Conservation (phyloP, 352 stramenopile species). For the Blastocystis sp. region DNA sequence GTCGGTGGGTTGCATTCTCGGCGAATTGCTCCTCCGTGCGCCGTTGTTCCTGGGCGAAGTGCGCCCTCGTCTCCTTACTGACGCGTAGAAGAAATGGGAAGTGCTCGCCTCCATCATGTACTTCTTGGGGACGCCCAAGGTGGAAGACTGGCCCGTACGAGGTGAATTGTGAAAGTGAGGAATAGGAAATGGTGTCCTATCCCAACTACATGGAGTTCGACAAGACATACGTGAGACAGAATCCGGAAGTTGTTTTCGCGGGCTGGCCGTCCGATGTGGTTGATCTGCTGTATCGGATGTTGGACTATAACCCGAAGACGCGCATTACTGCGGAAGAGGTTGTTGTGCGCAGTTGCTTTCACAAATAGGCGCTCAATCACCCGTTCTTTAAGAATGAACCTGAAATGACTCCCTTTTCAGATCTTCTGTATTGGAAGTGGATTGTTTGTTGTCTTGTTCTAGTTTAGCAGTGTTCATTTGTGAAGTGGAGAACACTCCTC, state of each 20-base stretch:
- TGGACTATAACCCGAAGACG: constrained; percentile 62
- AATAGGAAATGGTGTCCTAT: constrained; percentile 54
- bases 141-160: constrained; percentile 32
- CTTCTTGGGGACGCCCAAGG: constrained; percentile 33
- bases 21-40: constrained; percentile 83
- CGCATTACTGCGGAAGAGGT: constrained; percentile 54
- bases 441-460: too few relatives aligned
- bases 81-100: constrained; percentile 31
- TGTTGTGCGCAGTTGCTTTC: background rate
- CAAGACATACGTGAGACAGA: constrained; percentile 36
- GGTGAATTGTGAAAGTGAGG: background rate
- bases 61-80: background rate
- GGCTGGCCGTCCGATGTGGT: constrained; percentile 12
- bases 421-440: constrained; percentile 33
- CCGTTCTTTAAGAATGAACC: constrained; percentile 62
- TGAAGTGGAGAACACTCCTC: too few relatives aligned
- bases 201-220: constrained; percentile 58
- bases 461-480: too few relatives aligned
- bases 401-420: constrained; percentile 28
- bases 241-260: constrained; percentile 9
- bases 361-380: constrained; percentile 30
- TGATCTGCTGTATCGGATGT: constrained; percentile 64
- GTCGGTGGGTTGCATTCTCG: constrained; percentile 82
- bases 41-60: constrained; percentile 60
- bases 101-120: constrained; percentile 51